Conservation (phyloP, 2,329 filamentous ascomycete genomes). For the Exserohilum rostratum region DNA sequence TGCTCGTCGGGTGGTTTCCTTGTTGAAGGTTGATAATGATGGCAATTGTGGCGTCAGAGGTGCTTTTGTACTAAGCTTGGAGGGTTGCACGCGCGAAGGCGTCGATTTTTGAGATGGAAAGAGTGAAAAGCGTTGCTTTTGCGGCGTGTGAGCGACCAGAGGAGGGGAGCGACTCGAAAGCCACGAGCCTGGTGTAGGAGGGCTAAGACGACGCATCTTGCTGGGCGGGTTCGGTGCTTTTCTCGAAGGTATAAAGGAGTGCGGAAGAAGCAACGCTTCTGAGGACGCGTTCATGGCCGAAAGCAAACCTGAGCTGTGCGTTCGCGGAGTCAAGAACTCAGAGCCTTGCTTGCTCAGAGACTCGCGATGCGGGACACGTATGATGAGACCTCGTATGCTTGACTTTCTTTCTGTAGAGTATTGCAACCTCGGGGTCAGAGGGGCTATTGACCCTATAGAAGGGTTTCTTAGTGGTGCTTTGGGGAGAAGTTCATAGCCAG, state of each 20-base stretch:
- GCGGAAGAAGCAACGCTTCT: slow-evolving; percentile 27
- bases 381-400: slow-evolving; percentile 28
- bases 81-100: neutral
- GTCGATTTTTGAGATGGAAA: slow-evolving; percentile 10
- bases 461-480: slow-evolving; percentile 32
- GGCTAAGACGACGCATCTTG: slow-evolving; percentile 17
- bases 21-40: neutral
- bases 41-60: slow-evolving; percentile 8
- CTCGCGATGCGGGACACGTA: slow-evolving; percentile 29
- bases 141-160: slow-evolving; percentile 9
- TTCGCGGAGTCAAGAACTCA: slow-evolving; percentile 30
- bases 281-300: slow-evolving; percentile 34
- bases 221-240: slow-evolving; percentile 23
- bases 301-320: slow-evolving; percentile 35
- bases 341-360: slow-evolving; percentile 2
- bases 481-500: slow-evolving; percentile 21
- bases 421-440: slow-evolving; percentile 20
- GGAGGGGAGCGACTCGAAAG: slow-evolving; percentile 13
- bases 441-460: slow-evolving; percentile 25
- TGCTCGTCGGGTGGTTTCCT: neutral
- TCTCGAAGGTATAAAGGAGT: slow-evolving; percentile 14
- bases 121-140: slow-evolving; percentile 8
- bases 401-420: slow-evolving; percentile 22
- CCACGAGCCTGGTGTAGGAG: slow-evolving; percentile 7
- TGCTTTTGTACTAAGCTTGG: slow-evolving; percentile 12